Evolutionary conservation across 495 filamentous ascomycete species (phyloP), one percentile per base, ranked within the genome.

Genomic region (Trichoderma parareesei): DNA sequence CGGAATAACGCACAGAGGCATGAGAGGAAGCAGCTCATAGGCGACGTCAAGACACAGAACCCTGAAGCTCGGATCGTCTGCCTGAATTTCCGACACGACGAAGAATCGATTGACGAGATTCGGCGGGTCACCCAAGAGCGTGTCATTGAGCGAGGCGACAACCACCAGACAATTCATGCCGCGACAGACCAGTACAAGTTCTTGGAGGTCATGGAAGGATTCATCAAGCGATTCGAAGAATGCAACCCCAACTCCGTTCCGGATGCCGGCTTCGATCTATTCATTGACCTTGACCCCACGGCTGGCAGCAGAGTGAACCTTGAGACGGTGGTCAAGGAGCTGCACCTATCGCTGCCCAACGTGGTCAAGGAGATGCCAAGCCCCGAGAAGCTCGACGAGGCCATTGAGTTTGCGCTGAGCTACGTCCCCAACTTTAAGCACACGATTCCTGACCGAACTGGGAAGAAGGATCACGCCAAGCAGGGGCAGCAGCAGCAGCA

Each of bases 91-190:
- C 87, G 91, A 2, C 94, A 99, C 69, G 85, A 92, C 46, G 85
- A 87, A 33, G 83, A 83, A 60, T 67, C 70, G 27, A 71, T 85
- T 8, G 81, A 88, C 35, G 73, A 78, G 4, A 91, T 98, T 64
- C 83, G 87, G 10, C 78, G 85, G 61, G 81, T 91, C n/a, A 96
- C 90, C 0, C 87, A 85, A 55, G 80, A 86, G 55, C 87, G 94
- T 13, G 91, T 99, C 0, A 77, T 97, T 33, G 78, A 82, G 0
- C 90, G 94, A 14, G 94, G 94, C 0, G 92, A 99, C 74, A 98
- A 97, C 71, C 94, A 99, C 70, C 94, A 99, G 73, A 97, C 93
- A 11, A 99, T 99, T 69, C 92, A 93, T 65, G 90, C 93, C 5
- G 87, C 85, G 13, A 85, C 82, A 41, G 77, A 85, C 60, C 74